Conservation (phyloP, 2,329 filamentous ascomycete genomes). For the Xylaria sp. region DNA sequence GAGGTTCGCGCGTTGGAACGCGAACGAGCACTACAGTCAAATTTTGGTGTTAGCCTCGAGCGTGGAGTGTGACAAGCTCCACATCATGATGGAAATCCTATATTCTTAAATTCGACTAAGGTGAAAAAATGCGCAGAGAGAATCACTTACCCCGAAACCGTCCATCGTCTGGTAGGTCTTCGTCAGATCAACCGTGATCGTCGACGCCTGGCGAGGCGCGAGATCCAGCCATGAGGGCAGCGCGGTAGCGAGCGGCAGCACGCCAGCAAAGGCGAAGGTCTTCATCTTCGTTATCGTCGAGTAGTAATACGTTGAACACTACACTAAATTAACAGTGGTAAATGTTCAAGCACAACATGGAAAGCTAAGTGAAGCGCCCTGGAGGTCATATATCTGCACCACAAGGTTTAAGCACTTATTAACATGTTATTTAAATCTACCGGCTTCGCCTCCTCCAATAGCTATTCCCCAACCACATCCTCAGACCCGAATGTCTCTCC, state of each 20-base stretch:
- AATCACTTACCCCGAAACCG: conserved; percentile 52
- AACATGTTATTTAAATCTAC: conserved; percentile 36
- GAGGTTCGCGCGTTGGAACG: conserved; percentile 58
- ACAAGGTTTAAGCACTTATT: conserved; percentile 3
- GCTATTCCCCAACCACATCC: conserved; percentile 12
- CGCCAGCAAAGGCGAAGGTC: conserved; percentile 35
- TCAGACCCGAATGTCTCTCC: conserved; percentile 18
- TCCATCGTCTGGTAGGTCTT: conserved; percentile 58
- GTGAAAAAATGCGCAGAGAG: not conserved
- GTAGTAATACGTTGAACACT: not conserved
- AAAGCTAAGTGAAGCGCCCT: conserved; percentile 21
- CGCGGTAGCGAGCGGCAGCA: conserved; percentile 40
- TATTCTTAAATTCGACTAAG: not conserved
- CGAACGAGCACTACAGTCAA: conserved; percentile 50
- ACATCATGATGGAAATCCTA: not conserved
- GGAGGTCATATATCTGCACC: conserved; percentile 29
- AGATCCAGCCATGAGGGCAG: conserved; percentile 41
- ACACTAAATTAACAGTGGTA: not conserved
- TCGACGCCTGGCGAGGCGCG: conserved; percentile 41
- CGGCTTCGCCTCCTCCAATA: conserved; percentile 29
- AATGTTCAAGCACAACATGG: not conserved
- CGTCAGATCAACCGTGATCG: conserved; percentile 54
- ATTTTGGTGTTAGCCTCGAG: not conserved
- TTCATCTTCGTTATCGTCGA: conserved; percentile 37
- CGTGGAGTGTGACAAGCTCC: not conserved